A percentile compares a stretch with the other conserved stretches of the same genome.
phyloP scores from a whole-genome alignment of 2,329 filamentous ascomycete genomes.

The Fusarium sp. region DNA sequence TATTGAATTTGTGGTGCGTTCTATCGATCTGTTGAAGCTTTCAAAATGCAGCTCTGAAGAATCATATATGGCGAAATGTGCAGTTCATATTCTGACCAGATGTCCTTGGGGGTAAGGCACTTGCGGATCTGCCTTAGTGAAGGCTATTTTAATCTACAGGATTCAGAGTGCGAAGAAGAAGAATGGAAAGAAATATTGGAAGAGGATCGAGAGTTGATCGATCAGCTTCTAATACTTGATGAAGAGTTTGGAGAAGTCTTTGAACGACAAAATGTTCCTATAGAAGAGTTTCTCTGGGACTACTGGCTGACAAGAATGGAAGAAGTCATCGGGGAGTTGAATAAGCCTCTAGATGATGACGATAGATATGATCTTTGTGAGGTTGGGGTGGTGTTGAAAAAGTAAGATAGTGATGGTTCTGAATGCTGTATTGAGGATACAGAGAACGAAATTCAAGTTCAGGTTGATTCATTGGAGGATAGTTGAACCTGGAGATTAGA shows the following conservation, averaged over 20 bases:
- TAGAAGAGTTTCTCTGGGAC: fast-evolving
- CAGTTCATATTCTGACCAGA: neutral
- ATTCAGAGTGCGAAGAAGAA: neutral
- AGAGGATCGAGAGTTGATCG: neutral
- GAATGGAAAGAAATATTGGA: neutral
- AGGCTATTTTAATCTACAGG: fast-evolving
- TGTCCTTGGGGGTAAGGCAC: neutral
- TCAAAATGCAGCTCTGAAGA: fast-evolving
- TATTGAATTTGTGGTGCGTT: neutral
- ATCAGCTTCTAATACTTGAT: neutral
- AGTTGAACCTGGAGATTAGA: fast-evolving
- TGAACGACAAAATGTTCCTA: fast-evolving
- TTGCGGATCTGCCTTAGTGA: neutral
- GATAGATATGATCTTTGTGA: fast-evolving
- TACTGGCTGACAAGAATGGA: neutral
- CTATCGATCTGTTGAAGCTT: fast-evolving
- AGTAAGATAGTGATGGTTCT: fast-evolving
- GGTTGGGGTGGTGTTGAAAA: fast-evolving
- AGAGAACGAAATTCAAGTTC: neutral
- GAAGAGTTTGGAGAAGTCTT: neutral
- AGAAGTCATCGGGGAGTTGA: fast-evolving
- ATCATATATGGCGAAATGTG: neutral
- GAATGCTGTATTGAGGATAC: fast-evolving
- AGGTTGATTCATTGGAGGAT: neutral
- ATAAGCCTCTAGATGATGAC: fast-evolving